Base-by-base conservation (phyloP, 2,329 filamentous ascomycete species). In the Orbilia blumenaviensis region DNA sequence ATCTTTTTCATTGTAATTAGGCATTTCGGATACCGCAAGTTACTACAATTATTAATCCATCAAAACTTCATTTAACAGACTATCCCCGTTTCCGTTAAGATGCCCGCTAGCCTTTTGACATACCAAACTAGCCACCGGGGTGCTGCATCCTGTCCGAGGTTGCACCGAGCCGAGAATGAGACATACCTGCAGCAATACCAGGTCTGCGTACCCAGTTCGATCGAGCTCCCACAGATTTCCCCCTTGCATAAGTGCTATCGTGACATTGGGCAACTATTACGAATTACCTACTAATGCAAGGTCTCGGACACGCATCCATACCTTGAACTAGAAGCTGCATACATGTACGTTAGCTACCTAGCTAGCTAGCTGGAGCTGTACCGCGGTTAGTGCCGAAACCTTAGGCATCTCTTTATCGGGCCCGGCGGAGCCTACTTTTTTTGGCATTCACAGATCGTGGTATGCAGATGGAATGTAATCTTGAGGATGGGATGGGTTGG, bases 151-250 rank as follows among this genome's bases (percentile, higher is more conserved):
- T 50, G 46, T 54, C 29, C 52, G 32, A 56, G 16, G 52, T 56
- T 56, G 52, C 52, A 56, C 52, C 52, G 52, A 56, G 6, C 29
- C 52, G 52, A 54, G 48, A 54, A 54, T 54, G 48, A 27, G 48
- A 56, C 32, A 56, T 56, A 7, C 44, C 14, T 12, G 10, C 29
- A 34, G n/a, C 10, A 34, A 34, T 10, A 34, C 29, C 42, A 46
- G 42, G 23, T 21, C n/a, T 44, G 41, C 16, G 27, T 10, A 14
- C 14, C 6, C 8, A 27, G 46, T n/a, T n/a, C n/a, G n/a, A n/a
- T 50, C 52, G 52, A 56, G 52, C 52, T 56, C 32, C 25, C 8
- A 16, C 52, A 56, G 25, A 38, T n/a, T n/a, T n/a, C n/a, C 52
- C 52, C 32, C 52, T 56, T 56, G 52, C 52, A 56, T 56, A 23